phyloP scores from a whole-genome alignment of 176 grass and related monocot genomes.

The Avena insularis region DNA sequence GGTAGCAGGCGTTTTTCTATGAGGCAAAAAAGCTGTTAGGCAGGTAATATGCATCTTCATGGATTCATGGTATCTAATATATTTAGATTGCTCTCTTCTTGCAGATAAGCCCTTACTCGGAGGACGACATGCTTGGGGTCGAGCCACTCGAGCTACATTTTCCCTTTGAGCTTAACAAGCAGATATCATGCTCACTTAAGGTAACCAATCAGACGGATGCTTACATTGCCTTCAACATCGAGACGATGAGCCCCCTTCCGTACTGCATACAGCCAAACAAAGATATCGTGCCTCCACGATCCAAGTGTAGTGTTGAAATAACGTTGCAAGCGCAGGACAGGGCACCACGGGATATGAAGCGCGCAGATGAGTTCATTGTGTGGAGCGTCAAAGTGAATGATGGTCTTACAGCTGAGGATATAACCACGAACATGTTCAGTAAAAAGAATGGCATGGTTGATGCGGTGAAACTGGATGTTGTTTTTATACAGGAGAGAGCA shows the following conservation, averaged over 20 bases:
- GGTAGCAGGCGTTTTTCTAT: too few species aligned
- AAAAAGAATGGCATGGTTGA: too few species aligned
- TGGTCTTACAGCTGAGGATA: too few species aligned
- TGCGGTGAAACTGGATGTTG: too few species aligned
- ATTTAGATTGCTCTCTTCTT: background rate
- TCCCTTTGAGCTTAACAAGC: background rate
- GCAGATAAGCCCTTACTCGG: background rate
- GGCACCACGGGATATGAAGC: background rate
- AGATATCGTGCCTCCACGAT: background rate
- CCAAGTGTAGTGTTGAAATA: background rate
- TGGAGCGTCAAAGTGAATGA: background rate
- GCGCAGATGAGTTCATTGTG: background rate
- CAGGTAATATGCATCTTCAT: background rate
- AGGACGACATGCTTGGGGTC: conserved; percentile 7
- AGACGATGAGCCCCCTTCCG: background rate
- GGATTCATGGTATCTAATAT: background rate
- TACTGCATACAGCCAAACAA: background rate
- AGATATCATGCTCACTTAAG: background rate
- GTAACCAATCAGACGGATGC: background rate
- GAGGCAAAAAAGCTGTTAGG: background rate
- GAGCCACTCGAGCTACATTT: conserved; percentile 1
- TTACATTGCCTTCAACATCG: background rate
- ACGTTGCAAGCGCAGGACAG: conserved; percentile 16
- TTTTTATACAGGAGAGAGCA: too few species aligned
- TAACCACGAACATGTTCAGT: too few species aligned